These are phyloP conservation scores for Glycine soja DNA, from an alignment of 306 rosid species.

Conservation along the genomic window DNA sequence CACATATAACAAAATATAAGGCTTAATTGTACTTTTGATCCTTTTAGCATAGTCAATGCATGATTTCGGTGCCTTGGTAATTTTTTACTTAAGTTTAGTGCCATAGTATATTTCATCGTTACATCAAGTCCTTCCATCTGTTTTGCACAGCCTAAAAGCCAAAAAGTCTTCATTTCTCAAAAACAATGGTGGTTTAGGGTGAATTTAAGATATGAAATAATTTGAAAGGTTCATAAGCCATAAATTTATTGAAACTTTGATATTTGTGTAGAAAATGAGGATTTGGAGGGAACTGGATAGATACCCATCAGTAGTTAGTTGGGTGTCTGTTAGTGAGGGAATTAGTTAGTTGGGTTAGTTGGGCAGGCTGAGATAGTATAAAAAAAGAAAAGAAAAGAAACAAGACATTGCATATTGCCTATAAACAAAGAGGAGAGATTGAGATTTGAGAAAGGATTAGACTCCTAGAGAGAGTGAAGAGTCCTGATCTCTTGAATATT, in stretches of 20 bases:
- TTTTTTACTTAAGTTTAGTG: neutral
- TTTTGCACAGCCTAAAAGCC: neutral
- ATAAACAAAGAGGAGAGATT: no score
- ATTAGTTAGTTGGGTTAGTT: no score
- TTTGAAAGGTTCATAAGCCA: neutral
- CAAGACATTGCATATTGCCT: no score
- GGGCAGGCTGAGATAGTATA: no score
- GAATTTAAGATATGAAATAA: neutral
- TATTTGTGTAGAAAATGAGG: neutral
- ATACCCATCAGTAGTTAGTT: no score
- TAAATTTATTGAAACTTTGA: neutral
- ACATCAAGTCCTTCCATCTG: neutral
- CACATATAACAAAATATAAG: neutral
- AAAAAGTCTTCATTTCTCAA: neutral
- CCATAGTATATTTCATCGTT: neutral
- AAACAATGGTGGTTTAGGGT: neutral
- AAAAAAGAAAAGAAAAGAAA: no score
- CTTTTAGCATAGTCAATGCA: neutral
- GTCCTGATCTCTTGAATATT: no score
- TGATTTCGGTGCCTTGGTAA: neutral
- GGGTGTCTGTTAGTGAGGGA: no score
- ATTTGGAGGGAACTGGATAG: neutral
- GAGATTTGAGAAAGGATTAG: no score
- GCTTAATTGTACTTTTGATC: neutral
- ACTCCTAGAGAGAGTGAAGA: no score